Conservation (phyloP, 306 rosid genomes). For the Delonix regia region DNA sequence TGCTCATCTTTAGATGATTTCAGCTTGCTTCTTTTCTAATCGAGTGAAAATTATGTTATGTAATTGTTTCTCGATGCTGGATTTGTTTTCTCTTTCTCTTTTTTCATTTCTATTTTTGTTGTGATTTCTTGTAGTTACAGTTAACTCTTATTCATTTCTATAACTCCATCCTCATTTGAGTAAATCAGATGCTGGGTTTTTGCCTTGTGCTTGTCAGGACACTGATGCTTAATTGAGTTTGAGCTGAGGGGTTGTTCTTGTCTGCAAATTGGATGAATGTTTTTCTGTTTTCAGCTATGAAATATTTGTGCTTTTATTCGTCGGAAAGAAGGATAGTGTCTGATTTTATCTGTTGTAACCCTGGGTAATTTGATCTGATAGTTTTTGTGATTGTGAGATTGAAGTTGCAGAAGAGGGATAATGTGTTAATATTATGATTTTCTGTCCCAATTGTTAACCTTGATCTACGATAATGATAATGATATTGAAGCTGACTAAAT, state of each 20-base stretch:
- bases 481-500: background rate
- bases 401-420: background rate
- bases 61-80: slow-evolving; percentile 8
- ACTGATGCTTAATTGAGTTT: slow-evolving; percentile 12
- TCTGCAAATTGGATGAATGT: background rate
- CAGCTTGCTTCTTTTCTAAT: background rate
- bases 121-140: background rate
- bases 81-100: background rate
- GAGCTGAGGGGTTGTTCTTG: background rate
- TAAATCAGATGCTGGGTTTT: background rate
- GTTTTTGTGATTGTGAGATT: background rate
- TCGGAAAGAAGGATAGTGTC: background rate
- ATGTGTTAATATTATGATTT: background rate
- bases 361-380: background rate
- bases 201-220: background rate
- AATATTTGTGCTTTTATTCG: background rate
- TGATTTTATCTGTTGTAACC: background rate
- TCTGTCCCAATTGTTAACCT: no score
- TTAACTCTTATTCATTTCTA: background rate
- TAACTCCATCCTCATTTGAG: background rate
- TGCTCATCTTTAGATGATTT: background rate
- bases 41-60: background rate
- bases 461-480: background rate
- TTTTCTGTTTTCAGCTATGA: background rate
- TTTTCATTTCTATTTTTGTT: background rate